A percentile compares a stretch with the other conserved stretches of the same genome.
phyloP scores from a whole-genome alignment of 2,329 filamentous ascomycete species.

The Nothopassalora personata region DNA sequence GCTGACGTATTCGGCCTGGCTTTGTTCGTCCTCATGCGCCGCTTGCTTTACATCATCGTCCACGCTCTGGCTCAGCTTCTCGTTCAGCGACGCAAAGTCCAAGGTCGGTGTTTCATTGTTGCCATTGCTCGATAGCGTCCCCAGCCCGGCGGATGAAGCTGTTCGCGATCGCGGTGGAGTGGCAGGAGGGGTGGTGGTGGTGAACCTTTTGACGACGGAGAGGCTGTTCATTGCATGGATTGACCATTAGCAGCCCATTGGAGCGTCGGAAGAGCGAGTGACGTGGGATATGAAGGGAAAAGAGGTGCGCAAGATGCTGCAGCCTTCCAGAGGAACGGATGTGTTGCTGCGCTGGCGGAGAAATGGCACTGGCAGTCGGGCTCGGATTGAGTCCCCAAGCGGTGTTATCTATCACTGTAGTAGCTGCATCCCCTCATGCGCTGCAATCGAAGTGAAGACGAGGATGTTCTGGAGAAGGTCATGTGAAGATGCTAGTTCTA shows the following conservation, averaged over 20 bases:
- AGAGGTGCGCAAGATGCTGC: not conserved
- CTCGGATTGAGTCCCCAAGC: not conserved
- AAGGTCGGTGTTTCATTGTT: slow-evolving; percentile 8
- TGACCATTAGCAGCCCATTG: slow-evolving; percentile 37
- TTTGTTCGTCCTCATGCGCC: slow-evolving; percentile 14
- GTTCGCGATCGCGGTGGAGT: slow-evolving; percentile 47
- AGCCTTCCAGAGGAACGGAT: not conserved
- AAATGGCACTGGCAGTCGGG: not conserved
- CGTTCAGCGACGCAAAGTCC: slow-evolving; percentile 21
- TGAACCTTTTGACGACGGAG: slow-evolving; percentile 81
- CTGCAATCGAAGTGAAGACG: not conserved
- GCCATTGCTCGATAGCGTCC: slow-evolving; percentile 9
- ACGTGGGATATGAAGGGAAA: not conserved
- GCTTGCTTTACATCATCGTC: slow-evolving; percentile 18
- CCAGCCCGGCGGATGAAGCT: slow-evolving; percentile 22
- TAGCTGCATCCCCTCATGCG: not conserved
- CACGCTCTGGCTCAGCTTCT: slow-evolving; percentile 20
- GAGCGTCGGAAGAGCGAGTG: not conserved
- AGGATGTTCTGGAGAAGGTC: not conserved
- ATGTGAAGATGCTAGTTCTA: no score
- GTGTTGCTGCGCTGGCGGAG: not conserved
- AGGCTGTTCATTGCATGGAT: slow-evolving; percentile 74
- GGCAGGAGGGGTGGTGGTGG: slow-evolving; percentile 51
- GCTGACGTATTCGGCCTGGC: slow-evolving; percentile 33
- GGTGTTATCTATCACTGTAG: not conserved